These are phyloP conservation scores for Tranzscheliella williamsii DNA, from an alignment of 1,284 basidiomycete genomes.

Conservation along the genomic window DNA sequence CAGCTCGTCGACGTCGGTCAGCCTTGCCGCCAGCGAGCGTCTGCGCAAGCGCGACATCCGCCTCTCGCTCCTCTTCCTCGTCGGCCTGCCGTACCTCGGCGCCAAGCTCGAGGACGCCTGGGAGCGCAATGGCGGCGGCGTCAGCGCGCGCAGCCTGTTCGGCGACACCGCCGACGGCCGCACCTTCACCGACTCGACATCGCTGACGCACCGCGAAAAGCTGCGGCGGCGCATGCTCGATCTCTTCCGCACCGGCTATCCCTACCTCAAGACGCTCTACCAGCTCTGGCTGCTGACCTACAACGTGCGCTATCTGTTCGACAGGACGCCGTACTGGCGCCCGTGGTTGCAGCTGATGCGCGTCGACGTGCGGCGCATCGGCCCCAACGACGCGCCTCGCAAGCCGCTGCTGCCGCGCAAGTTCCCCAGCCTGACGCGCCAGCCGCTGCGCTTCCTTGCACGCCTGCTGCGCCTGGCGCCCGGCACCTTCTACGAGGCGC, in stretches of 20 bases:
- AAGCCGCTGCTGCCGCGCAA: slow-evolving; percentile 26
- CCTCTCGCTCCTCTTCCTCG: slow-evolving; percentile 63
- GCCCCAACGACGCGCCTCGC: slow-evolving; percentile 55
- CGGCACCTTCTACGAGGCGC: slow-evolving; percentile 54
- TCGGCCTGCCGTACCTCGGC: slow-evolving; percentile 84
- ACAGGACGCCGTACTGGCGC: slow-evolving; percentile 81
- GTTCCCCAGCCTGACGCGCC: slow-evolving; percentile 29
- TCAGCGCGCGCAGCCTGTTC: slow-evolving; percentile 68
- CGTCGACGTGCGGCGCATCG: slow-evolving; percentile 77
- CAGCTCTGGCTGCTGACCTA: slow-evolving; percentile 77
- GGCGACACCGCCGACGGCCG: slow-evolving; percentile 23
- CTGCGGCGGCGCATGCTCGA: background rate
- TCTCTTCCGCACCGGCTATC: slow-evolving; percentile 67
- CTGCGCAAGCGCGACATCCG: slow-evolving; percentile 35
- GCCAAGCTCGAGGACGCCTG: slow-evolving; percentile 87
- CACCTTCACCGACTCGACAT: background rate
- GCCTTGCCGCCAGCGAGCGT: slow-evolving; percentile 14
- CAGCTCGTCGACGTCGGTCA: slow-evolving; percentile 6
- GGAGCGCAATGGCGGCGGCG: slow-evolving; percentile 82
- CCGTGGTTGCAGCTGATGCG: slow-evolving; percentile 88
- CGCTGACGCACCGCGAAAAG: background rate
- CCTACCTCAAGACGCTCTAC: slow-evolving; percentile 75
- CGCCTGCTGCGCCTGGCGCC: slow-evolving; percentile 25
- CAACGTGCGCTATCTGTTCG: slow-evolving; percentile 89
- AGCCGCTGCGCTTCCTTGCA: slow-evolving; percentile 29